Percentiles rank a stretch among this genome's conserved stretches.
Conservation (phyloP, 2,329 filamentous ascomycete species). For the Cladobotryum protrusum region DNA sequence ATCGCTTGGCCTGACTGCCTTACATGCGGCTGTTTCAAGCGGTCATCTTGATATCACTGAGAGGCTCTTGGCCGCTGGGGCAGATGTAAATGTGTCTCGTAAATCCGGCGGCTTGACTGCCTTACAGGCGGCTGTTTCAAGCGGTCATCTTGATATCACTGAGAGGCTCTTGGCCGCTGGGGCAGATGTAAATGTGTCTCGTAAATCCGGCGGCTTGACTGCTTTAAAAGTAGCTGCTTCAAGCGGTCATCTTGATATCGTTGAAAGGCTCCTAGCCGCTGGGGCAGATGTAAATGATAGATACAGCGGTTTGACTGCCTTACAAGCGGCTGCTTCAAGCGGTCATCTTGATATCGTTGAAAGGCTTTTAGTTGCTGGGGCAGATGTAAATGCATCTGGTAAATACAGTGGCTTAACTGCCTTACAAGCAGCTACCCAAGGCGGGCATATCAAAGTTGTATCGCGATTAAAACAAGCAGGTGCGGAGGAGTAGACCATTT, state of each 20-base stretch:
- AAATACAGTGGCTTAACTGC: neutral
- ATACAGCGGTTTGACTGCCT: neutral
- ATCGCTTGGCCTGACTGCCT: neutral
- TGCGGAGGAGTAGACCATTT: too few species aligned
- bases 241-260: neutral
- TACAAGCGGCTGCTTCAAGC: too few species aligned
- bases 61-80: neutral
- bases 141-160: neutral
- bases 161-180: neutral
- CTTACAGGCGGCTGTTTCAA: too few species aligned
- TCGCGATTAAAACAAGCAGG: too few species aligned
- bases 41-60: neutral
- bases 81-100: neutral
- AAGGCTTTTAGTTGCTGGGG: neutral
- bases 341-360: neutral
- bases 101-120: neutral
- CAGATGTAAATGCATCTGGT: neutral
- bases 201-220: neutral
- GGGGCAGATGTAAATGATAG: neutral
- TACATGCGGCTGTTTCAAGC: too few species aligned
- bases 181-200: neutral
- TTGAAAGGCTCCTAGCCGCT: neutral
- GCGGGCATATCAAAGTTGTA: neutral
- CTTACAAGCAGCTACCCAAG: constrained; percentile 3
- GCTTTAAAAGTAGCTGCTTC: too few species aligned